phyloP scores from a whole-genome alignment of 345 rosid species.

The Draba incana region DNA sequence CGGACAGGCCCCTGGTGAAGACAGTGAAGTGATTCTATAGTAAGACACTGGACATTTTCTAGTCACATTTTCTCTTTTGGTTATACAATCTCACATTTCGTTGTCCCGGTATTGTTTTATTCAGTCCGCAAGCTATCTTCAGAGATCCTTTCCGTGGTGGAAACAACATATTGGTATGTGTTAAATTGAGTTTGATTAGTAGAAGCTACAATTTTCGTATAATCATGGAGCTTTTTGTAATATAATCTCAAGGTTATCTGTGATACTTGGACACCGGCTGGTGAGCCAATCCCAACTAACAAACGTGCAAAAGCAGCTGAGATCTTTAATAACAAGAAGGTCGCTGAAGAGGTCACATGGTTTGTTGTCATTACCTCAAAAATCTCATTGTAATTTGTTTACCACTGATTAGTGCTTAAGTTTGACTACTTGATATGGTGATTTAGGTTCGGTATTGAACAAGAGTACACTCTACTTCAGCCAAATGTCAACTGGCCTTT shows the following conservation, averaged over 20 bases:
- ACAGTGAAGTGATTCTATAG: slow-evolving; percentile 98
- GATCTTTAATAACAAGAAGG: slow-evolving; percentile 72
- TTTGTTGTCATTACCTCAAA: slow-evolving; percentile 40
- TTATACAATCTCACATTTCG: slow-evolving; percentile 15
- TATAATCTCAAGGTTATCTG: slow-evolving; percentile 67
- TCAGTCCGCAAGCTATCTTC: slow-evolving; percentile 94
- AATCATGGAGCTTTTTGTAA: slow-evolving; percentile 16
- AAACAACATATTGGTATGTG: slow-evolving; percentile 88
- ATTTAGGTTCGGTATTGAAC: slow-evolving; percentile 91
- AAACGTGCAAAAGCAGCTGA: slow-evolving; percentile 89
- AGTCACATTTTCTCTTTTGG: neutral
- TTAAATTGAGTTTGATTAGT: slow-evolving; percentile 6
- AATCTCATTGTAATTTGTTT: neutral
- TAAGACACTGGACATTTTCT: slow-evolving; percentile 45
- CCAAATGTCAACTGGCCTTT: slow-evolving; percentile 89
- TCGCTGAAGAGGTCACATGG: slow-evolving; percentile 79
- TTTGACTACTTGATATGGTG: slow-evolving; percentile 1
- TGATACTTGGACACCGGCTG: slow-evolving; percentile 88
- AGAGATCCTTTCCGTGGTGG: slow-evolving; percentile 98
- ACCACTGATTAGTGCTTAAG: neutral
- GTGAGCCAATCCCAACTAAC: slow-evolving; percentile 99
- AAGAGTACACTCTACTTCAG: slow-evolving; percentile 96
- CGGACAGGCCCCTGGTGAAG: slow-evolving; percentile 97
- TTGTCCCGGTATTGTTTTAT: slow-evolving; percentile 18
- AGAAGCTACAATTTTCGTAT: neutral